A percentile compares a stretch with the other conserved stretches of the same genome.
phyloP scores from a whole-genome alignment of 2,329 filamentous ascomycete genomes.

The Alternaria rosae region DNA sequence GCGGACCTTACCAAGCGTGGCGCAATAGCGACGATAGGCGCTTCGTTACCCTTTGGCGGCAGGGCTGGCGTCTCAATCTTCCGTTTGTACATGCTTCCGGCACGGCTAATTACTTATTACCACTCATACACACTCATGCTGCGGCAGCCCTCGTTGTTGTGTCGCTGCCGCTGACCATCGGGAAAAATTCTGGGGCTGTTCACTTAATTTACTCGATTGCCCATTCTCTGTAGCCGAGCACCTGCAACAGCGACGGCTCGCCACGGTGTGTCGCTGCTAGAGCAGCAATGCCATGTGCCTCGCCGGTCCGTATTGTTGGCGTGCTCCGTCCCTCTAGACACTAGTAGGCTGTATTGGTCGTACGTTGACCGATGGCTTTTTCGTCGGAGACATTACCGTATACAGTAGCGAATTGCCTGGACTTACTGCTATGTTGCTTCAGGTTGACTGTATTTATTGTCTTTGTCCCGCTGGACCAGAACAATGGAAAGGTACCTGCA shows the following conservation, averaged over 20 bases:
- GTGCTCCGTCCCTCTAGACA: slow-evolving; percentile 20
- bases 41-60: slow-evolving; percentile 29
- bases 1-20: slow-evolving; percentile 43
- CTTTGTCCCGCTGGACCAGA: slow-evolving; percentile 32
- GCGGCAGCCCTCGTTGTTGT: slow-evolving; percentile 12
- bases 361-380: slow-evolving; percentile 23
- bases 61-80: slow-evolving; percentile 42
- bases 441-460: slow-evolving; percentile 43
- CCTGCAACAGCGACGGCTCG: slow-evolving; percentile 16
- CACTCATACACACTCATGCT: slow-evolving; percentile 28
- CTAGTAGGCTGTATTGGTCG: slow-evolving; percentile 23
- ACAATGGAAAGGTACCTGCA: slow-evolving; percentile 40
- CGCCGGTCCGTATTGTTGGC: slow-evolving; percentile 20
- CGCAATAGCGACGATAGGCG: slow-evolving; percentile 44
- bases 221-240: slow-evolving; percentile 15
- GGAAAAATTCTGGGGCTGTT: slow-evolving; percentile 16
- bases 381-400: slow-evolving; percentile 37
- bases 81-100: slow-evolving; percentile 28
- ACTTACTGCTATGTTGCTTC: slow-evolving; percentile 28
- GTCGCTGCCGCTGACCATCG: slow-evolving; percentile 32
- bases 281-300: slow-evolving; percentile 24
- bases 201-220: neutral
- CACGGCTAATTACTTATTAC: slow-evolving; percentile 48
- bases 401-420: slow-evolving; percentile 23
- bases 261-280: slow-evolving; percentile 2